Evolutionary conservation across 2,329 filamentous ascomycete species (phyloP), one percentile per base, ranked within the genome.

Genomic region (Rhytidhysteron rufulum): DNA sequence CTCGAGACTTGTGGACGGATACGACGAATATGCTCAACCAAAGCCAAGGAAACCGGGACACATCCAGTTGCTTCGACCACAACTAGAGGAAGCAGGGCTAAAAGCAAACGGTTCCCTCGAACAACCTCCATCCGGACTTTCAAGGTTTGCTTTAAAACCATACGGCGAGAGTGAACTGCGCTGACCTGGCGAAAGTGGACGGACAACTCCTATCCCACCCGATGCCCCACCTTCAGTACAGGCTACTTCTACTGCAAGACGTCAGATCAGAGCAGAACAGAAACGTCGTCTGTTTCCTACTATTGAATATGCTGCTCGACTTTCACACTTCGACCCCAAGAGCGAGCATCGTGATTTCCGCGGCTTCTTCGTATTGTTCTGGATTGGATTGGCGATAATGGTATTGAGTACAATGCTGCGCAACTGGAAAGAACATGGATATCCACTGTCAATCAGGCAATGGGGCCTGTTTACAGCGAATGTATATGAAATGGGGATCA

Each of bases 311-410:
- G 80, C 87, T 30, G 84, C 86, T 44, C 85, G 93, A 42, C 84
- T 97, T 17, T 97, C 91, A 15, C 91, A 98, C 69, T 95, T 98
- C 62, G 93, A 98, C 60, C 89, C 90, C 0, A 78, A 80, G 36
- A 95, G 87, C 66, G 89, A 95, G 57, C 90, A 97, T 64, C 83
- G 83, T 57, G 89, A 98, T 67, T 98, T 98, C 64, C 82, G 88
- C 55, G 93, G 93, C 60, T 98, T 98, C 77, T 98, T 96, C 70
- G 88, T 93, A 39, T 79, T 98, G 27, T 98, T 98, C 70, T 98
- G 93, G 93, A 91, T 98, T 50, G 88, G 88, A 8, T 75, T 98
- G 44, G 88, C 87, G 52, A 95, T 98, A 65, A 95, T 98, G 90
- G 88, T 90, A 55, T 84, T 95, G 47, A 97, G 91, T 3, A 87